phyloP scores from a whole-genome alignment of 2,329 filamentous ascomycete genomes.

The Talaromyces atroroseus region DNA sequence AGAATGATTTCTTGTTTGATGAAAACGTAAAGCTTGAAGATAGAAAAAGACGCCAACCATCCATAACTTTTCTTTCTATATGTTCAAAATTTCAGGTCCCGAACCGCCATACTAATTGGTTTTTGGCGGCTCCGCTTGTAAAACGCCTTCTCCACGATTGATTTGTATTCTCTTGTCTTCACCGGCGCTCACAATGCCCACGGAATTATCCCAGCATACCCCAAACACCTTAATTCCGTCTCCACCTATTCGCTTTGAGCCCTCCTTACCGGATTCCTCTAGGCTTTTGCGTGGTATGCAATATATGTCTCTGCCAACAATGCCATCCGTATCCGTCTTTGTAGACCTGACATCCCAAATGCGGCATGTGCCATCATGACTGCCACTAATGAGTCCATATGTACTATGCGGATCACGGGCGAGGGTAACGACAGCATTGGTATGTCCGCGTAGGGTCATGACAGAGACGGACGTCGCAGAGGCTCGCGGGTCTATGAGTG shows the following conservation, averaged over 20 bases:
- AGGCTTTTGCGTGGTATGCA: conserved; percentile 71
- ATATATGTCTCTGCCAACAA: conserved; percentile 66
- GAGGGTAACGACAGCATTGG: conserved; percentile 63
- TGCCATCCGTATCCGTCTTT: conserved; percentile 55
- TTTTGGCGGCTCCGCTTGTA: conserved; percentile 21
- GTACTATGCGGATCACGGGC: conserved; percentile 60
- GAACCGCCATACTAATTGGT: conserved; percentile 18
- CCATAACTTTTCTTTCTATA: background rate
- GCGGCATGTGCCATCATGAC: conserved; percentile 84
- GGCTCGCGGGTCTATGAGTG: conserved; percentile 82
- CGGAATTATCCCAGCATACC: conserved; percentile 75
- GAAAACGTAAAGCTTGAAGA: background rate
- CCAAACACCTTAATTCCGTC: conserved; percentile 87
- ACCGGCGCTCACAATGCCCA: conserved; percentile 85
- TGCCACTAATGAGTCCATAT: conserved; percentile 81
- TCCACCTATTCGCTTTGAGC: conserved; percentile 57
- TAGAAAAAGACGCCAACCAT: background rate
- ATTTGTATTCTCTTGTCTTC: conserved; percentile 95
- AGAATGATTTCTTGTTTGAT: background rate
- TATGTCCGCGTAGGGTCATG: conserved; percentile 87
- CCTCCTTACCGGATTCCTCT: conserved; percentile 58
- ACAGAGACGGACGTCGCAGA: conserved; percentile 70
- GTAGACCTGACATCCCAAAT: conserved; percentile 82
- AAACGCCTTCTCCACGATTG: conserved; percentile 60
- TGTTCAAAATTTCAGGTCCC: background rate